Evolutionary conservation across 2,329 filamentous ascomycete genomes (phyloP).

Genomic region (Fusarium sp.): DNA sequence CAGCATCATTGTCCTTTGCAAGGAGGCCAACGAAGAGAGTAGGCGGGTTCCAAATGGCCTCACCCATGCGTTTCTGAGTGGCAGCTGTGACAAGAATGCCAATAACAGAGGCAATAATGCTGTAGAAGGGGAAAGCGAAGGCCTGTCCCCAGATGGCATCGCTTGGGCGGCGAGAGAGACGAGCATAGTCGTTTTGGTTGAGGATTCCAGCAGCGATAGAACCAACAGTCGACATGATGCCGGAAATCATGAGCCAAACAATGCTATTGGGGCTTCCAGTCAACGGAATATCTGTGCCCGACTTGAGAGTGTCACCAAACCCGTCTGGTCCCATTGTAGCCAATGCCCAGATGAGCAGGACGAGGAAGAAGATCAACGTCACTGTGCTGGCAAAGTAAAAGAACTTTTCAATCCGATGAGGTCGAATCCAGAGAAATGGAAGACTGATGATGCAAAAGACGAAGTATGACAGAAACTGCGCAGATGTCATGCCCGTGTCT

Average conservation of each 20-base stretch:
- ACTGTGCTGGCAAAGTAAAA: conserved; percentile 56
- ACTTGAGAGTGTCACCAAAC: conserved; percentile 51
- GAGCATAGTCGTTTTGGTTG: conserved; percentile 55
- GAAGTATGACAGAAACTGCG: conserved; percentile 57
- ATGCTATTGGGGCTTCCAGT: conserved; percentile 48
- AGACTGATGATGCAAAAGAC: conserved; percentile 58
- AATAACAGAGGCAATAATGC: conserved; percentile 51
- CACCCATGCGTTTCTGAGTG: conserved; percentile 52
- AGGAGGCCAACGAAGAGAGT: conserved; percentile 50
- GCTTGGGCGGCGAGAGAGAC: conserved; percentile 47
- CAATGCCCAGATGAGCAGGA: conserved; percentile 58
- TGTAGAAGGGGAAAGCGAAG: conserved; percentile 52
- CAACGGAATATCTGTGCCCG: conserved; percentile 33
- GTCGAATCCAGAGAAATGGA: conserved; percentile 58
- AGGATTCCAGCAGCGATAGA: conserved; percentile 54
- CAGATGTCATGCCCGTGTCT: conserved; percentile 57
- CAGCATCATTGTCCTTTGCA: conserved; percentile 45
- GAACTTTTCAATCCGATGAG: conserved; percentile 57
- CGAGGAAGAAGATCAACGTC: conserved; percentile 56
- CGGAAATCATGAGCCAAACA: conserved; percentile 53
- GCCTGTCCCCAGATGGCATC: conserved; percentile 52
- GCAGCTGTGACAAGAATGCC: conserved; percentile 57
- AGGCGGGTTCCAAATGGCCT: conserved; percentile 54
- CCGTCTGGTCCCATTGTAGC: conserved; percentile 56
- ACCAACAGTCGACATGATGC: conserved; percentile 52